These are phyloP conservation scores for Mimosa pudica DNA, from an alignment of 306 rosid genomes.

Conservation along the genomic window DNA sequence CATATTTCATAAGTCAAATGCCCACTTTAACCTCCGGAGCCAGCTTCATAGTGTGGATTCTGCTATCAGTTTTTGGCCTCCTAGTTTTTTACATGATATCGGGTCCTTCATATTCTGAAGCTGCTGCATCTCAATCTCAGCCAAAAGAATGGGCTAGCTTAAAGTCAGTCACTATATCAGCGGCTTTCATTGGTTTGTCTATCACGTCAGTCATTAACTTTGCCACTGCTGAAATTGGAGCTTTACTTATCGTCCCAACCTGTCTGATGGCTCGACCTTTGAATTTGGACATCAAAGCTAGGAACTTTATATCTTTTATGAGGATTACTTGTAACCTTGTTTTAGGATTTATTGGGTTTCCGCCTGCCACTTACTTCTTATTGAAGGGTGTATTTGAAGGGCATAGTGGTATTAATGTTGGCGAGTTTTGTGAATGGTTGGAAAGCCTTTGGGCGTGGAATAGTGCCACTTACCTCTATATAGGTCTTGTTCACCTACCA, in stretches of 20 bases:
- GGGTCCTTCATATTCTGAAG: constrained; percentile 55
- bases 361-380: constrained; percentile 61
- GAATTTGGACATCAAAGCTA: constrained; percentile 56
- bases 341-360: constrained; percentile 69
- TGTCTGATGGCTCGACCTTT: constrained; percentile 84
- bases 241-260: constrained; percentile 73
- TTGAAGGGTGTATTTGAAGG: constrained; percentile 64
- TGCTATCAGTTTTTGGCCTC: constrained; percentile 60
- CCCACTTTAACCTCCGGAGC: constrained; percentile 55
- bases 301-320: constrained; percentile 48
- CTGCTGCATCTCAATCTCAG: constrained; percentile 44
- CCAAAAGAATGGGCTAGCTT: constrained; percentile 70
- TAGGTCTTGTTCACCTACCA: constrained; percentile 83
- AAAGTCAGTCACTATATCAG: constrained; percentile 81
- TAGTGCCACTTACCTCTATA: constrained; percentile 87
- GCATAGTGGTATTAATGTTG: constrained; percentile 36
- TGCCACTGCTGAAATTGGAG: constrained; percentile 91
- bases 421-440: constrained; percentile 90
- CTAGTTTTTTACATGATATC: constrained; percentile 49
- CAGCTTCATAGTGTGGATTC: constrained; percentile 61
- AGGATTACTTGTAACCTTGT: constrained; percentile 67
- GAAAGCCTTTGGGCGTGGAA: constrained; percentile 95
- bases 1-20: constrained; percentile 65
- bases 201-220: constrained; percentile 93
- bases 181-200: constrained; percentile 76